phyloP scores from a whole-genome alignment of 2,329 filamentous ascomycete species.

The Fusarium buxicola region DNA sequence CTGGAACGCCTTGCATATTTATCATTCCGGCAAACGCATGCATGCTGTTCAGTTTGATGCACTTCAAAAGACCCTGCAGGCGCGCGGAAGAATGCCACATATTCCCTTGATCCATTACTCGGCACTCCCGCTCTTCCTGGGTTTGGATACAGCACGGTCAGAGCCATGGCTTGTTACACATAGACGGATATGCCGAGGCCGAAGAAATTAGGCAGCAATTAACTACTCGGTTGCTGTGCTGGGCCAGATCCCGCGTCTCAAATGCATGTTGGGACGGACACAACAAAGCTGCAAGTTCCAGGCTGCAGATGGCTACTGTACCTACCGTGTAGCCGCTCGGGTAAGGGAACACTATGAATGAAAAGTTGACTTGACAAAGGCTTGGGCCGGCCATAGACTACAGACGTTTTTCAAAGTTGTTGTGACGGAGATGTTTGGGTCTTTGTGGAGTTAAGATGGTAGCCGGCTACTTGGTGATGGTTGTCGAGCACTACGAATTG shows the following conservation, averaged over 20 bases:
- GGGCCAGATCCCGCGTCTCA: too few species aligned
- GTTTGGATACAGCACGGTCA: too few species aligned
- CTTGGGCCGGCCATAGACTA: not conserved
- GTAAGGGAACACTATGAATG: not conserved
- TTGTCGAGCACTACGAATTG: too few species aligned
- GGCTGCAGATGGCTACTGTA: too few species aligned
- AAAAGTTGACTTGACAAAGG: conserved; percentile 6
- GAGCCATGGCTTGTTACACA: conserved; percentile 28
- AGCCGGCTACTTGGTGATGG: too few species aligned
- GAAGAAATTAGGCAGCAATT: conserved; percentile 1
- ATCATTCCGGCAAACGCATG: conserved; percentile 6
- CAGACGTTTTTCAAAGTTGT: too few species aligned
- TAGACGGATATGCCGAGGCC: conserved; percentile 30
- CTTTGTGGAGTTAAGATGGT: too few species aligned
- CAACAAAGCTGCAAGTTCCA: too few species aligned
- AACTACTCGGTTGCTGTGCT: not conserved
- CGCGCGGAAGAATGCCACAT: conserved; percentile 4
- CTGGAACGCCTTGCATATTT: conserved; percentile 19
- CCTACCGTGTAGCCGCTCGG: too few species aligned
- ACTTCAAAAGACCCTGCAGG: not conserved
- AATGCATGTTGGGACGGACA: too few species aligned
- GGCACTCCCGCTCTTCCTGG: too few species aligned
- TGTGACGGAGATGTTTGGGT: too few species aligned
- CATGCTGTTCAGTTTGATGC: conserved; percentile 14
- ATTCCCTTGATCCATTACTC: not conserved